Conservation (phyloP, 768 basidiomycete species). For the Pilatotrama ljubarskyi region DNA sequence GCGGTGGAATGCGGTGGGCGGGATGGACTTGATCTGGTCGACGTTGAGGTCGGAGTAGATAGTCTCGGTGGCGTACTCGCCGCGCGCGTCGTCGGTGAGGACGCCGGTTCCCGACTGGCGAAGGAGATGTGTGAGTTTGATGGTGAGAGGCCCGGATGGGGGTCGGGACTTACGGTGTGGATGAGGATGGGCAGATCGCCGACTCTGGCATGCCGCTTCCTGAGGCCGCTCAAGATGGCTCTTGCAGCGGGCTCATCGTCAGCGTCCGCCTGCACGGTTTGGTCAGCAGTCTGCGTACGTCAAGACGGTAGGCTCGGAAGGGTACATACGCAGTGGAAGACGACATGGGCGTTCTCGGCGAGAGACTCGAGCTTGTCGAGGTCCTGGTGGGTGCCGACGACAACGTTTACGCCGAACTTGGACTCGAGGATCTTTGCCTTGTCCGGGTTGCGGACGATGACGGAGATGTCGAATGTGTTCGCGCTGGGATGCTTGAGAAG, state of each 20-base stretch:
- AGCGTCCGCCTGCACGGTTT: conserved; percentile 39
- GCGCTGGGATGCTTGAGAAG: conserved; percentile 47
- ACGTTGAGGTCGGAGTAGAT: conserved; percentile 53
- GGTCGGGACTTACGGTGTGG: conserved; percentile 53
- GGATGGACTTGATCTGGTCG: conserved; percentile 45
- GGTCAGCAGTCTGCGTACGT: no score
- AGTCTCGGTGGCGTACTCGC: conserved; percentile 38
- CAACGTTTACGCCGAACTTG: conserved; percentile 25
- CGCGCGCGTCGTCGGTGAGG: conserved; percentile 47
- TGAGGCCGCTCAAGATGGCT: conserved; percentile 54
- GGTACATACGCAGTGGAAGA: conserved; percentile 23
- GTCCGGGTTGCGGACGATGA: conserved; percentile 44
- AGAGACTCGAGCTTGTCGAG: conserved; percentile 37
- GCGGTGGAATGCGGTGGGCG: conserved; percentile 48
- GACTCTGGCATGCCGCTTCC: conserved; percentile 43
- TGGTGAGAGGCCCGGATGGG: background rate
- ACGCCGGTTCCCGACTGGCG: conserved; percentile 36
- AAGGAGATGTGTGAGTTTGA: background rate
- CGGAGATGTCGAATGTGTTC: conserved; percentile 44
- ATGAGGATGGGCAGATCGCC: conserved; percentile 51
- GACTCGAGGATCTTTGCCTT: conserved; percentile 34
- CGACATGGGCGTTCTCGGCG: conserved; percentile 46
- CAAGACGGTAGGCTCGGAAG: no score
- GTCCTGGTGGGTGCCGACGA: conserved; percentile 33
- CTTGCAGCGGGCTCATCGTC: conserved; percentile 48